Conservation (phyloP, 192 early-diverging fungal species). For the Coemansia guatemalensis region DNA sequence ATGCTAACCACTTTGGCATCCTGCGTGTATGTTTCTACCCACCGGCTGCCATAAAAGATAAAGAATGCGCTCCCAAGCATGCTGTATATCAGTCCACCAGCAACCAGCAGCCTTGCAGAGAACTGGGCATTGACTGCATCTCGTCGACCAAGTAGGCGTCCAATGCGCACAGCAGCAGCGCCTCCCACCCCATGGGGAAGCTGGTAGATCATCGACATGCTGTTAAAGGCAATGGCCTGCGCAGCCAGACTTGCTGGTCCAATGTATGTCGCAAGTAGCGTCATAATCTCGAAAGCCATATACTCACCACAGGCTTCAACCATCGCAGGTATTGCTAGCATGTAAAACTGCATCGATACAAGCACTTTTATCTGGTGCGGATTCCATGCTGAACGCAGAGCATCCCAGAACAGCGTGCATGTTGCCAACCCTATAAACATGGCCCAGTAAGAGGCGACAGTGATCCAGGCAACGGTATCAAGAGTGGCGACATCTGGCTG, state of each 20-base stretch:
- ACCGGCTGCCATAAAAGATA: conserved; percentile 37
- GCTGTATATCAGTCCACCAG: conserved; percentile 53
- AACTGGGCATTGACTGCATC: conserved; percentile 54
- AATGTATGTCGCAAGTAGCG: conserved; percentile 56
- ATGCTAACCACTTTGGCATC: conserved; percentile 28
- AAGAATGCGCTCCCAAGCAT: conserved; percentile 51
- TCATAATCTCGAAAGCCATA: conserved; percentile 57
- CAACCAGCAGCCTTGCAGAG: conserved; percentile 34
- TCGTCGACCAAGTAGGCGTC: conserved; percentile 47
- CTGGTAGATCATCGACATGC: conserved; percentile 56
- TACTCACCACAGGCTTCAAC: conserved; percentile 71
- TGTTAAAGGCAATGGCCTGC: conserved; percentile 60
- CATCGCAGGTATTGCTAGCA: conserved; percentile 72
- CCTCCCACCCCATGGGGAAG: conserved; percentile 57
- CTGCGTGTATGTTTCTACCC: conserved; percentile 62
- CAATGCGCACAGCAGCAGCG: conserved; percentile 57
- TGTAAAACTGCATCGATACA: conserved; percentile 41
- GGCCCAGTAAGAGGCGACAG: conserved; percentile 72
- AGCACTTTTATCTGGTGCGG: conserved; percentile 49
- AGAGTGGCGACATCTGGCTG: conserved; percentile 62
- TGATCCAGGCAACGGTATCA: conserved; percentile 82
- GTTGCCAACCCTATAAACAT: conserved; percentile 65
- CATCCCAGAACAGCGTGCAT: conserved; percentile 63
- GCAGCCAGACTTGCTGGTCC: conserved; percentile 56
- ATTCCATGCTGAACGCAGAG: conserved; percentile 61